Evolutionary conservation across 1,284 basidiomycete genomes (phyloP), one percentile per base, ranked within the genome.

Genomic region (Rhodotorula sp.): DNA sequence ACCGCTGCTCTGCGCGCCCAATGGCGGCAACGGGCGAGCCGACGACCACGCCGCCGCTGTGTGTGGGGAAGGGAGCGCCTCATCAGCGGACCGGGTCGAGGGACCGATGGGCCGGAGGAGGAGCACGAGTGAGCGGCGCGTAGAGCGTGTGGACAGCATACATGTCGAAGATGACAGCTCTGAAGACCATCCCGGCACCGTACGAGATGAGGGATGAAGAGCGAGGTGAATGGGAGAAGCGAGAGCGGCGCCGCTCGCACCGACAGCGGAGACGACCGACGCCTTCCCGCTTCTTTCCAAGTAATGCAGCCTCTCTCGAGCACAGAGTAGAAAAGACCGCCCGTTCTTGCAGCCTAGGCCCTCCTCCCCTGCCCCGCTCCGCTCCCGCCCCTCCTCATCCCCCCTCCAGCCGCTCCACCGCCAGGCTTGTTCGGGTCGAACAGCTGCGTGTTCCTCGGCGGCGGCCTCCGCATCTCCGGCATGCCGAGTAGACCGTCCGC

Each of bases 21-120:
- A 81, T 79, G 19, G 78, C 81, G 19, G 75, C 78, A 17, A 82
- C 69, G 0, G 81, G 81, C 12, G 79, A 80, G 0, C 79, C 80
- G 12, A 81, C 78, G 55, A 81, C 80, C 25, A 82, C 81, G 17
- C 81, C 81, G 44, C 80, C 81, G 58, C 71, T 75, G 62, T n/a
- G 25, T n/a, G 12, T 10, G 3, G n/a, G 13, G 37, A 6, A 15
- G 4, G 29, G 27, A 15, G 22, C 17, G 21, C 25, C 32, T 27
- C 29, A 32, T 10, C n/a, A 51, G 50, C 12, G 25, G 6, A 29
- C 32, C 17, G 29, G 19, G 7, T 34, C 27, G 37, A 39, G 36
- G 17, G 41, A 17, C n/a, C 50, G 67, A 25, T 29, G 27, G 25
- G 48, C 46, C 34, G 62, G 48, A 32, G 50, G 46, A 41, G 41